These are phyloP conservation scores for Tolypocladium tundrense DNA, from an alignment of 2,329 filamentous ascomycete genomes.

Conservation along the genomic window DNA sequence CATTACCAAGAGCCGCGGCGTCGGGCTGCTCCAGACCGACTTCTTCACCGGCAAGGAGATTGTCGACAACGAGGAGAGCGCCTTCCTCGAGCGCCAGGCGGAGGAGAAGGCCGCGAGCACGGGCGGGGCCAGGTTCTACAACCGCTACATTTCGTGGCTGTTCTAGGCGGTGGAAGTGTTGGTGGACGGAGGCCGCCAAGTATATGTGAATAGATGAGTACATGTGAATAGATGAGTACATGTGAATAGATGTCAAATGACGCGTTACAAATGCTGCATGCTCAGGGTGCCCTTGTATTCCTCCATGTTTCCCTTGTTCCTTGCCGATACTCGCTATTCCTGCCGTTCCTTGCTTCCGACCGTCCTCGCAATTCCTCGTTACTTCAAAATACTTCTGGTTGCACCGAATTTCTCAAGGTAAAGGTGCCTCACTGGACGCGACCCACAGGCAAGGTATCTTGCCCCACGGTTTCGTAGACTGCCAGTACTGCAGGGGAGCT, in stretches of 20 bases:
- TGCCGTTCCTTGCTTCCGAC: too few relatives aligned
- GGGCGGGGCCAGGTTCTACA: conserved; percentile 23
- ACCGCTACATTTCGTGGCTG: conserved; percentile 26
- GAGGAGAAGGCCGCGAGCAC: conserved; percentile 14
- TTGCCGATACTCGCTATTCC: too few relatives aligned
- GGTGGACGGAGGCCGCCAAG: not conserved
- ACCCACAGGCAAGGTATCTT: too few relatives aligned
- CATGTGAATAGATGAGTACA: not conserved
- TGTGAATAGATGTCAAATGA: not conserved
- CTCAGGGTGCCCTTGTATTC: too few relatives aligned
- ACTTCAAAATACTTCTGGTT: too few relatives aligned
- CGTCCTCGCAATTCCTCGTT: too few relatives aligned
- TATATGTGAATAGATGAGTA: not conserved
- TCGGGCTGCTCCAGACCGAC: conserved; percentile 52
- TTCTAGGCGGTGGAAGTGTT: conserved; percentile 15
- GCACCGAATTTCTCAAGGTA: too few relatives aligned
- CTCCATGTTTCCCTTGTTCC: too few relatives aligned
- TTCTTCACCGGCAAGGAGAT: conserved; percentile 63
- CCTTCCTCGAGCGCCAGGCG: conserved; percentile 43
- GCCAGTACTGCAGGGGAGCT: too few relatives aligned
- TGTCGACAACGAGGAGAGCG: conserved; percentile 63
- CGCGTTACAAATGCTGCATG: not conserved
- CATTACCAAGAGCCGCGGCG: conserved; percentile 38
- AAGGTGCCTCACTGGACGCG: too few relatives aligned
- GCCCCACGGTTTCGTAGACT: too few relatives aligned